Evolutionary conservation across 345 rosid species (phyloP), one percentile per base, ranked within the genome.

Genomic region (Salix viminalis): DNA sequence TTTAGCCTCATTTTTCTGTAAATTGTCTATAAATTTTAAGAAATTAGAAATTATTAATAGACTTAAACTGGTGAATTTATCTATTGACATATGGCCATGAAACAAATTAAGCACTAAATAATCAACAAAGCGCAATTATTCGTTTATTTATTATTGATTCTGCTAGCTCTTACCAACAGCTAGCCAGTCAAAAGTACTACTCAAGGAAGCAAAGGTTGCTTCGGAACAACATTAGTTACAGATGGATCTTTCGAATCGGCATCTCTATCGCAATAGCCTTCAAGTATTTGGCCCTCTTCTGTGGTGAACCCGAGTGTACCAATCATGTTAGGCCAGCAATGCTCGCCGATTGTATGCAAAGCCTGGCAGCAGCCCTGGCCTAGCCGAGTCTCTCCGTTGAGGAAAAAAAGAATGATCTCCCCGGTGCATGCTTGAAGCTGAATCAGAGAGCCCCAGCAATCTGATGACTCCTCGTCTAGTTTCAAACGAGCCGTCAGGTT

Each of bases 391-490:
- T 94, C 97, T 6, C 96, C 96, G 23, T 90, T 88, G 71, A 92
- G 82, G 76, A 94, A 94, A 81, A 94, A 94, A 61, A 88, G n/a
- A 48, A 89, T 74, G 4, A 94, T 76, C 84, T 90, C 97, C 1
- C 93, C 96, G 0, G 92, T 86, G 67, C 98, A 92, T n/a, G 93
- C 81, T 73, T 92, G 93, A 14, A 92, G 91, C 81, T 89, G 87
- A 67, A 89, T 77, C 83, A 92, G 37, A 23, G 97, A 90, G 71
- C 84, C 94, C 97, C 97, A 92, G 73, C 97, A 94, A 69, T 76
- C 77, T 0, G 87, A 16, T 9, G 93, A 79, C 44, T 84, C 89
- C 12, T 83, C 86, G 18, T 85, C 86, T 64, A 90, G 69, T 58
- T 81, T 89, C 68, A 88, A 76, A 14, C 92, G 71, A 34, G 13